A percentile compares a stretch with the other conserved stretches of the same genome.
Evolutionary conservation across 306 rosid genomes (phyloP).

Genomic region (Cicer chorassanicum): DNA sequence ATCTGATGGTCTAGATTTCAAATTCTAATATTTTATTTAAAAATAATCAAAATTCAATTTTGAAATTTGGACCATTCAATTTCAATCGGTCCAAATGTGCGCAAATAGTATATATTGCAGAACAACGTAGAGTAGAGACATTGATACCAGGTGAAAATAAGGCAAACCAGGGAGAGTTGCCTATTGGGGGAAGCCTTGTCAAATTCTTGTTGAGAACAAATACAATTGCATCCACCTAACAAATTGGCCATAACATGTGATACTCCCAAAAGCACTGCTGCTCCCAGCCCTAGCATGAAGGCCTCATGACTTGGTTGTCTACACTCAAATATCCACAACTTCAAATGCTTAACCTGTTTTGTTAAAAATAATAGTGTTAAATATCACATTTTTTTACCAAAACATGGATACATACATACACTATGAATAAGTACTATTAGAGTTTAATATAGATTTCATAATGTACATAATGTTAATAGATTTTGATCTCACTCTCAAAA

Average conservation of each 20-base stretch:
- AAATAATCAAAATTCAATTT: no score
- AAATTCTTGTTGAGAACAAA: conserved; percentile 84
- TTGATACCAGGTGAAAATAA: conserved; percentile 78
- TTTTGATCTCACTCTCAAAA: no score
- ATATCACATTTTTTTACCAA: no score
- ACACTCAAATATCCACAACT: conserved; percentile 93
- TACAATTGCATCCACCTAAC: conserved; percentile 85
- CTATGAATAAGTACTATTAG: background rate
- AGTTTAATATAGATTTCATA: conserved; percentile 23
- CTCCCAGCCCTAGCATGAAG: conserved; percentile 79
- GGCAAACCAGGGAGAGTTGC: conserved; percentile 76
- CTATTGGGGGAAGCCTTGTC: conserved; percentile 69
- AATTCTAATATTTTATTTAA: no score
- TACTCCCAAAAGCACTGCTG: conserved; percentile 66
- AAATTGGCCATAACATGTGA: conserved; percentile 79
- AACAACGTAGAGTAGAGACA: background rate
- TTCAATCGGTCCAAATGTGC: no score
- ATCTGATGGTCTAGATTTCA: no score
- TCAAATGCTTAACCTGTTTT: conserved; percentile 80
- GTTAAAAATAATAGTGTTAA: background rate
- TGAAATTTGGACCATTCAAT: no score
- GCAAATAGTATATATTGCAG: no score
- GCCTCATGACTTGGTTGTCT: conserved; percentile 87
- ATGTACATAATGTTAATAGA: no score
- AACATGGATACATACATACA: no score